These are phyloP conservation scores for Pseudonitzschia pungens DNA, from an alignment of 108 stramenopile species.

Conservation along the genomic window DNA sequence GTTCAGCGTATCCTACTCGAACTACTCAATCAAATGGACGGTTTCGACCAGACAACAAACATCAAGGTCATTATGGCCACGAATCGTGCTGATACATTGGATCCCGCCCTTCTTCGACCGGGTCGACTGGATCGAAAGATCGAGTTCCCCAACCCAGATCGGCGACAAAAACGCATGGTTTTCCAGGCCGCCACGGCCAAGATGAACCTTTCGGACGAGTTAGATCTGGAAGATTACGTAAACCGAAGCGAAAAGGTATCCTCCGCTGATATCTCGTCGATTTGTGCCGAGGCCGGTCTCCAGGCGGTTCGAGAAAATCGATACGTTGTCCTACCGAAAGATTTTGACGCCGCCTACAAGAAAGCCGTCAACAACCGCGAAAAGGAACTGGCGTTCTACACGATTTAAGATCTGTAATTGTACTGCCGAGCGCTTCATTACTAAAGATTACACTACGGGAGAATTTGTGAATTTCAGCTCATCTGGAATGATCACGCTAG, in stretches of 20 bases:
- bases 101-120: conserved; percentile 97
- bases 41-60: conserved; percentile 98
- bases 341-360: conserved; percentile 99
- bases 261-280: conserved; percentile 93
- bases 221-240: conserved; percentile 98
- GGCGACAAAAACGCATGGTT: conserved; percentile 99
- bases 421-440: too few species aligned
- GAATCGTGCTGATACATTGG: conserved; percentile 98
- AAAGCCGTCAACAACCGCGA: conserved; percentile 96
- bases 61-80: conserved; percentile 99
- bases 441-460: too few species aligned
- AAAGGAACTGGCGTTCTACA: conserved; percentile 97
- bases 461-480: too few species aligned
- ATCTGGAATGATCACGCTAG: too few species aligned
- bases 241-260: conserved; percentile 97
- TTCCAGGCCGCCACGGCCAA: conserved; percentile 98
- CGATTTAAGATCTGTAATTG: conserved; percentile 38
- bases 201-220: conserved; percentile 97
- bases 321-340: conserved; percentile 97
- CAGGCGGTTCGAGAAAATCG: conserved; percentile 98
- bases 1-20: conserved; percentile 99
- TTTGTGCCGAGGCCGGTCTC: conserved; percentile 97
- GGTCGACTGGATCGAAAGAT: conserved; percentile 99
- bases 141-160: conserved; percentile 98
- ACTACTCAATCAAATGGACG: conserved; percentile 99